Conservation (phyloP, 345 rosid species). For the Bruguiera parviflora region DNA sequence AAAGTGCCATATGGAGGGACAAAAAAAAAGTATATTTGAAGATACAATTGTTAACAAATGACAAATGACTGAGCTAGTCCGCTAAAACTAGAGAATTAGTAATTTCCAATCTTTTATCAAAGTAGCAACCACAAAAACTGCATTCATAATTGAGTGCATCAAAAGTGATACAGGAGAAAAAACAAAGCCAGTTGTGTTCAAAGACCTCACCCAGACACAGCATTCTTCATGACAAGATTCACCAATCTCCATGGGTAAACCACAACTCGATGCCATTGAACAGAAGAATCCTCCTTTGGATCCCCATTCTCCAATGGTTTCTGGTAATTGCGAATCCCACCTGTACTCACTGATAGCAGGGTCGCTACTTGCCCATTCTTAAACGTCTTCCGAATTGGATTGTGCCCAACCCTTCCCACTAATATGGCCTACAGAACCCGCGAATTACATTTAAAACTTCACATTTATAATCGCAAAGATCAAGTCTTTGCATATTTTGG, state of each 20-base stretch:
- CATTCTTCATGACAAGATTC: constrained; percentile 48
- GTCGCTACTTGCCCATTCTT: constrained; percentile 58
- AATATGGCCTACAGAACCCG: constrained; percentile 61
- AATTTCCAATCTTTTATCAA: no score
- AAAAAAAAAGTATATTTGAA: no score
- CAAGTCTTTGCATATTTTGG: no score
- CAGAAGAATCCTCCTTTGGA: constrained; percentile 52
- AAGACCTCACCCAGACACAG: constrained; percentile 75
- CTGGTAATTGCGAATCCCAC: constrained; percentile 76
- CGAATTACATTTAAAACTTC: background rate
- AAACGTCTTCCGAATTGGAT: constrained; percentile 71
- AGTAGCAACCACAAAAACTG: background rate
- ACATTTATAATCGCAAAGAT: background rate
- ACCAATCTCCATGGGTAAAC: constrained; percentile 65
- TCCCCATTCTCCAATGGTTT: constrained; percentile 71
- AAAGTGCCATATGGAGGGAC: no score
- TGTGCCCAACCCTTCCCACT: constrained; percentile 86
- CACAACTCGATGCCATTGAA: constrained; percentile 94
- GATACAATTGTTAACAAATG: no score
- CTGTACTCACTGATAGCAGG: constrained; percentile 71
- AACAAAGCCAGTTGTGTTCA: background rate
- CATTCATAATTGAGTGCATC: background rate
- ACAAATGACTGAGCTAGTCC: no score
- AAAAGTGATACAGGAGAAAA: background rate
- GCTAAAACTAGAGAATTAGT: no score